Evolutionary conservation across 2,329 filamentous ascomycete species (phyloP).

Genomic region (Fusarium concolor): DNA sequence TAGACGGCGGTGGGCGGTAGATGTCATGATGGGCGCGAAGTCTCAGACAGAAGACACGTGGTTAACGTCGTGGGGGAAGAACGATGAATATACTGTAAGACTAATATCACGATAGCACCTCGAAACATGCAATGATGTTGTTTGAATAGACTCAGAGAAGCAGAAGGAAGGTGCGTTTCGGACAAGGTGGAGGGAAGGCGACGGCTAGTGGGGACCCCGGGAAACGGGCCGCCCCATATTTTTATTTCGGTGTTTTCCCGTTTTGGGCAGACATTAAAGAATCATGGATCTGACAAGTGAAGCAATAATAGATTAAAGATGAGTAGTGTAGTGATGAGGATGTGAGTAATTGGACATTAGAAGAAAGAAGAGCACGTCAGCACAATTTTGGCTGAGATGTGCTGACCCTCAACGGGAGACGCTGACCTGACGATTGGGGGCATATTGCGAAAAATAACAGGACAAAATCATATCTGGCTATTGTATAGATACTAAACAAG

Average conservation of each 20-base stretch:
- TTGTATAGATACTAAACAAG: neutral
- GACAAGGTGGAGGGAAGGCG: conserved; percentile 33
- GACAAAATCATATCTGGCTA: neutral
- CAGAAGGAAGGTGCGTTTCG: conserved; percentile 19
- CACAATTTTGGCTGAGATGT: neutral
- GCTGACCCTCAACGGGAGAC: neutral
- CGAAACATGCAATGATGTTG: neutral
- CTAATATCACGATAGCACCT: neutral
- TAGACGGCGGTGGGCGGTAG: conserved; percentile 80
- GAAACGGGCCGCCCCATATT: conserved; percentile 2
- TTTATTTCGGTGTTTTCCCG: neutral
- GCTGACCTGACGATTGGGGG: neutral
- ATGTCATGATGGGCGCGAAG: conserved; percentile 59
- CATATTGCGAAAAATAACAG: neutral
- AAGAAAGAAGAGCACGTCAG: neutral
- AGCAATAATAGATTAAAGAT: neutral
- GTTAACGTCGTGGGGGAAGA: neutral
- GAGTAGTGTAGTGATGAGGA: neutral
- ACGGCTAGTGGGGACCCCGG: conserved; percentile 35
- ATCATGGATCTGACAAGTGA: conserved; percentile 3
- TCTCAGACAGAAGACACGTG: no score
- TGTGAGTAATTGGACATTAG: neutral
- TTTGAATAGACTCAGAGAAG: neutral
- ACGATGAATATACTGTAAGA: neutral
- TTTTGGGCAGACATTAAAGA: conserved; percentile 11